phyloP scores from a whole-genome alignment of 305 asterid genomes.

The Solanum chacoense region DNA sequence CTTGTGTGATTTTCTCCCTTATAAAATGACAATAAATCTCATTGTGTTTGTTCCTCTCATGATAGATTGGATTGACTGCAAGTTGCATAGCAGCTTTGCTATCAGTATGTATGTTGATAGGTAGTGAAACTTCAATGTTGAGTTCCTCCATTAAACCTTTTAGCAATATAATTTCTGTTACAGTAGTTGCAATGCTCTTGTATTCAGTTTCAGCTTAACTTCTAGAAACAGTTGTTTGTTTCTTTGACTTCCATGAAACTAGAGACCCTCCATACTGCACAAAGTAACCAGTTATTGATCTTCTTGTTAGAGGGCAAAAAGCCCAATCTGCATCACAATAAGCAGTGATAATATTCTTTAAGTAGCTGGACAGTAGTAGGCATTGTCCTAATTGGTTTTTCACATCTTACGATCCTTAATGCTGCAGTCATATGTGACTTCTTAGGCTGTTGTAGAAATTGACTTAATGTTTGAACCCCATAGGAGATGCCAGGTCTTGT shows the following conservation, averaged over 20 bases:
- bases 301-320: neutral
- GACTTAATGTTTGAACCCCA: neutral
- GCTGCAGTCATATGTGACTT: neutral
- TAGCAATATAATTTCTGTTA: no score
- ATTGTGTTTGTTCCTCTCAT: neutral
- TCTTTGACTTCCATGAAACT: neutral
- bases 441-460: neutral
- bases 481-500: neutral
- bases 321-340: no score
- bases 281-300: neutral
- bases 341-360: neutral
- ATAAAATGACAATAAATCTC: neutral
- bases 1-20: neutral
- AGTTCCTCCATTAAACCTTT: neutral
- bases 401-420: neutral
- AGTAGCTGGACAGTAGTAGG: neutral
- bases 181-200: neutral
- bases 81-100: neutral
- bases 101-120: neutral
- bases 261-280: neutral
- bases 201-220: neutral
- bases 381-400: neutral
- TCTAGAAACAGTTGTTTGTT: neutral
- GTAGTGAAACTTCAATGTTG: neutral
- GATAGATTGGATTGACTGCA: neutral